Evolutionary conservation across 345 rosid species (phyloP), one percentile per base, ranked within the genome.

Genomic region (Brassica juncea): DNA sequence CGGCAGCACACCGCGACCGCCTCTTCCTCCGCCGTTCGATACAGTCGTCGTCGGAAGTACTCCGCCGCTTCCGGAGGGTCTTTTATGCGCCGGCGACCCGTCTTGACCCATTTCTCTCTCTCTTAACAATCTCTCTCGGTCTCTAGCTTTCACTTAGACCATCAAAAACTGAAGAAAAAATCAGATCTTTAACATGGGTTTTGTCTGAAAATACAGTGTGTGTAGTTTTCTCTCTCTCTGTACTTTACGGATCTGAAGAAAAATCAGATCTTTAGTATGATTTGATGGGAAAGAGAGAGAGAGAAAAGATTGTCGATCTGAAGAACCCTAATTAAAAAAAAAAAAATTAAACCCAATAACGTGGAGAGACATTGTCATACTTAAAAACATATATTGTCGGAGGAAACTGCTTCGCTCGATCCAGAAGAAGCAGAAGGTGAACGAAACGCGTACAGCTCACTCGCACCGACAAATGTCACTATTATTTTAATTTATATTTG

Each of bases 71-170:
- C 84, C 84, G 8, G 90, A 82, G 23, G 85, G 62, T 68, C 98
- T 87, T 84, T 92, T 94, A 82, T 86, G 94, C 75, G 97, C 83
- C 54, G 87, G 66, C 70, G 88, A 87, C 55, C 55, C 55, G 55
- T 49, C 55, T 49, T 49, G 55, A 52, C 92, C 97, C 98, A 94
- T 91, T 49, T 35, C 7, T 49, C 8, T 14, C 55, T 10, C n/a
- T 44, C n/a, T 11, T 8, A 6, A 6, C 2, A 6, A 8, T 2
- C 47, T 39, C 12, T 0, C 39, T 16, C 55, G 62, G 60, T 76
- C 69, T 73, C 30, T 47, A 27, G 78, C 71, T 54, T 21, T 59
- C 37, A 60, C 25, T 71, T 72, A 57, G 6, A 70, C 80, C 80
- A 74, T 80, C 32, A 73, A 69, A 35, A 16, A 6, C 12, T 42